Base-by-base conservation (phyloP, 139 green algal species). In the Tetradesmus lagerheimii region DNA sequence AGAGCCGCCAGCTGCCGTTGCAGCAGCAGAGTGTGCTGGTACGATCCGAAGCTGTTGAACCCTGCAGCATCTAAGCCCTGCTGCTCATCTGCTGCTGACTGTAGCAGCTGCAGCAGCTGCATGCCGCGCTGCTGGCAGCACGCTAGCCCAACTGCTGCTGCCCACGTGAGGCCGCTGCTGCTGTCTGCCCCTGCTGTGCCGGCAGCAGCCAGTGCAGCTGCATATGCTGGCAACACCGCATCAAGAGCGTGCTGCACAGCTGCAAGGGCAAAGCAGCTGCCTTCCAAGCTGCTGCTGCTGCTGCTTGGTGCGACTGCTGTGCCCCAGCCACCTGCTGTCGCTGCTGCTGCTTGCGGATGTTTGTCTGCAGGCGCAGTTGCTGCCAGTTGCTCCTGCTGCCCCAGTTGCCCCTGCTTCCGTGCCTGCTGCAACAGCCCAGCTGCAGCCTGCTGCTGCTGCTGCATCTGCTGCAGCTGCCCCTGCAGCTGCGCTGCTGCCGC, bases 71-170 rank as follows among this genome's bases (percentile, higher is more conserved):
- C 0, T 27, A 8, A 34, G 27, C 20, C 31, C 80, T 79, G 82
- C 57, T 79, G 82, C 82, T 25, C 53, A 41, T 4, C 82, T 88
- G 57, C 82, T 80, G 64, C 14, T 23, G 25, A 27, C n/a, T 80
- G 38, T 25, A 88, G 64, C 57, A 88, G 41, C 83, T 80, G 83
- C 83, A 88, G 83, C 62, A 80, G 62, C 64, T 88, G 83, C 83
- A 88, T 38, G 25, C 37, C 38, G 15, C 83, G 62, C 39, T 88
- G 64, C 64, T 88, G 83, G 38, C 83, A 88, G 64, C 64, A 67
- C 25, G n/a, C 43, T 20, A 66, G 14, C n/a, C 43, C 64, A 8
- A 16, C 35, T 27, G 45, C 35, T 38, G 62, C 41, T 31, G 83
- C 25, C 83, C 62, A 80, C 25, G 27, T 84, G 0, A 25, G 23